A percentile compares a stretch with the other conserved stretches of the same genome.
These are phyloP conservation scores for Colletotrichum orbiculare DNA, from an alignment of 2,329 filamentous ascomycete genomes.

Conservation along the genomic window DNA sequence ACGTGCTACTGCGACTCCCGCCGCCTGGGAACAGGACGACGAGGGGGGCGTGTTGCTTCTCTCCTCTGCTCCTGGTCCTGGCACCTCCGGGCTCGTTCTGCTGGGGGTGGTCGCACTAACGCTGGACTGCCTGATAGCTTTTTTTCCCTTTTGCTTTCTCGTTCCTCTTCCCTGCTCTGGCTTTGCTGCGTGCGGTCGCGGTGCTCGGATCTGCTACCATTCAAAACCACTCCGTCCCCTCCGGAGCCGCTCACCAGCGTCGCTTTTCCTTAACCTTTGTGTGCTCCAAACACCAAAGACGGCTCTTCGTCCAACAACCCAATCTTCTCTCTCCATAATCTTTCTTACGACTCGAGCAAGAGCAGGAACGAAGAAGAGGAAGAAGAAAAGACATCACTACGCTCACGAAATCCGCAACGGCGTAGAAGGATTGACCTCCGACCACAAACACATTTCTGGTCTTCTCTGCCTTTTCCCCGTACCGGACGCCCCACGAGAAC, in stretches of 20 bases:
- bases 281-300: conserved; percentile 37
- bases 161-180: background rate
- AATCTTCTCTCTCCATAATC: background rate
- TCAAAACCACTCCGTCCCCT: conserved; percentile 38
- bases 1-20: conserved; percentile 34
- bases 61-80: background rate
- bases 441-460: conserved; percentile 27
- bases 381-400: conserved; percentile 15
- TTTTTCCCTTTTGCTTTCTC: conserved; percentile 9
- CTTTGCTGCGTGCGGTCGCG: conserved; percentile 30
- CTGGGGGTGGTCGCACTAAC: conserved; percentile 5
- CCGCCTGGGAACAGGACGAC: conserved; percentile 28
- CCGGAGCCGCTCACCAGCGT: conserved; percentile 30
- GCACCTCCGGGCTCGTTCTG: background rate
- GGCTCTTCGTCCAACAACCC: conserved; percentile 14
- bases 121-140: conserved; percentile 31
- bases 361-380: conserved; percentile 13
- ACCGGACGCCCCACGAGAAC: conserved; percentile 25
- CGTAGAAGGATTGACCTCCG: conserved; percentile 31
- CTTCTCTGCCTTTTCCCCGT: conserved; percentile 13
- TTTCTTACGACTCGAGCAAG: conserved; percentile 21
- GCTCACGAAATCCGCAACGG: background rate
- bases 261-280: conserved; percentile 31
- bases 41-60: background rate
- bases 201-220: conserved; percentile 30